These are phyloP conservation scores for Nicotiana sylvestris DNA, from an alignment of 257 asterid species.

Conservation along the genomic window DNA sequence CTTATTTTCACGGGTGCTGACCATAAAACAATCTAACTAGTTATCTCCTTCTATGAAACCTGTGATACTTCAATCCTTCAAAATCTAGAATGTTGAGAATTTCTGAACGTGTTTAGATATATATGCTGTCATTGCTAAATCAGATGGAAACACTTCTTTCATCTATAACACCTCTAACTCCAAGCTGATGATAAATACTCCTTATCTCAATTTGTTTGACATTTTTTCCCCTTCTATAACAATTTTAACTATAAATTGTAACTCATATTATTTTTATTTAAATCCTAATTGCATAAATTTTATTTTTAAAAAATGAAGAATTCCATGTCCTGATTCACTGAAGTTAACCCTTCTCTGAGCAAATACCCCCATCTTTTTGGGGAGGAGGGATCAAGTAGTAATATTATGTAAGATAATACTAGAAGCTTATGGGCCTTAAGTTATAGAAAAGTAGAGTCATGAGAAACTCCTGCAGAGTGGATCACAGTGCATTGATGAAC, in stretches of 20 bases:
- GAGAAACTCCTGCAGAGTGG: background rate
- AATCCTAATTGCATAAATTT: background rate
- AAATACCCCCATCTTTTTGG: background rate
- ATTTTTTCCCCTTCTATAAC: background rate
- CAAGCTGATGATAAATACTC: background rate
- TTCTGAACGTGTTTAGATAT: background rate
- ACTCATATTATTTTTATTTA: background rate
- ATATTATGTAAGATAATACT: background rate
- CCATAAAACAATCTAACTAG: background rate
- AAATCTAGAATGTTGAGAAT: background rate
- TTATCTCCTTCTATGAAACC: background rate
- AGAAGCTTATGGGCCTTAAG: background rate
- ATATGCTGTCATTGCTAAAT: background rate
- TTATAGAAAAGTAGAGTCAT: background rate
- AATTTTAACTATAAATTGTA: background rate
- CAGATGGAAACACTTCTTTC: background rate
- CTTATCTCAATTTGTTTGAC: background rate
- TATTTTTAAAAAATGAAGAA: background rate
- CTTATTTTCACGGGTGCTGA: background rate
- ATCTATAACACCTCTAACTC: background rate
- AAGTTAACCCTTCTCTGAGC: background rate
- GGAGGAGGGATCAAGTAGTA: background rate
- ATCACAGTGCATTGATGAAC: conserved; percentile 5
- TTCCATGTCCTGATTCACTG: background rate
- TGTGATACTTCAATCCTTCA: background rate